Conservation (phyloP, 805 yeast species). For the Metschnikowia dekortorum region DNA sequence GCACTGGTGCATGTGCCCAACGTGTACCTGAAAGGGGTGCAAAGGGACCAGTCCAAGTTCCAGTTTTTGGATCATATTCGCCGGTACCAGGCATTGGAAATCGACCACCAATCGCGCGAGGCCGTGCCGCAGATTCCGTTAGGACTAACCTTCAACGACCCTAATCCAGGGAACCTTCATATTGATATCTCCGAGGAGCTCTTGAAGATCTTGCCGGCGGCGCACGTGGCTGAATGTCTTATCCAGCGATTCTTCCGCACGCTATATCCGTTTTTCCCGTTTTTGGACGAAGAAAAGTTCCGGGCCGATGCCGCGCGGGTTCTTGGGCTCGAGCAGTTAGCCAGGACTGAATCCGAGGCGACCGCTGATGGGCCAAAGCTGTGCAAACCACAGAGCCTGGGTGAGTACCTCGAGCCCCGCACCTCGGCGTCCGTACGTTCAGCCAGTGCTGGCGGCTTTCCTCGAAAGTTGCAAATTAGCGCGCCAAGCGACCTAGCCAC, state of each 20-base stretch:
- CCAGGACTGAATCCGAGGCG: not conserved
- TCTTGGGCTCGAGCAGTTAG: constrained; percentile 1
- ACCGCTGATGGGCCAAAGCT: not conserved
- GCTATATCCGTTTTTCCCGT: constrained; percentile 19
- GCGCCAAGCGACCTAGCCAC: constrained; percentile 9
- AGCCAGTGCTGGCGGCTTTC: not conserved
- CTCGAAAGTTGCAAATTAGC: not conserved
- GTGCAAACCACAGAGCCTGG: not conserved
- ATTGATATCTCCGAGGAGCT: constrained; percentile 7
- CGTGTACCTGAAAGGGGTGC: constrained; percentile 1
- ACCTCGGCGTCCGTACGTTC: too few relatives aligned
- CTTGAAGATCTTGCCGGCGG: constrained; percentile 13
- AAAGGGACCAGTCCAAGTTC: constrained; percentile 3
- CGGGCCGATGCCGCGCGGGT: constrained; percentile 5
- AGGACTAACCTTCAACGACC: constrained; percentile 14
- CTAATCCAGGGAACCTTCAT: constrained; percentile 6
- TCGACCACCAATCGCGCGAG: constrained; percentile 1
- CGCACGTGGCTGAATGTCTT: constrained; percentile 10
- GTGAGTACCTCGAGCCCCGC: too few relatives aligned
- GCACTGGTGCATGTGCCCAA: constrained; percentile 1
- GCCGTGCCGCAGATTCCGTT: constrained; percentile 5
- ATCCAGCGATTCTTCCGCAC: constrained; percentile 14
- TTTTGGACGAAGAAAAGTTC: constrained; percentile 13
- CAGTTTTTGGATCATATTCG: constrained; percentile 12
- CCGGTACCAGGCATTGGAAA: constrained; percentile 7